A percentile compares a stretch with the other conserved stretches of the same genome.
These are phyloP conservation scores for Phylloporus scabripes DNA, from an alignment of 768 basidiomycete species.

Conservation along the genomic window DNA sequence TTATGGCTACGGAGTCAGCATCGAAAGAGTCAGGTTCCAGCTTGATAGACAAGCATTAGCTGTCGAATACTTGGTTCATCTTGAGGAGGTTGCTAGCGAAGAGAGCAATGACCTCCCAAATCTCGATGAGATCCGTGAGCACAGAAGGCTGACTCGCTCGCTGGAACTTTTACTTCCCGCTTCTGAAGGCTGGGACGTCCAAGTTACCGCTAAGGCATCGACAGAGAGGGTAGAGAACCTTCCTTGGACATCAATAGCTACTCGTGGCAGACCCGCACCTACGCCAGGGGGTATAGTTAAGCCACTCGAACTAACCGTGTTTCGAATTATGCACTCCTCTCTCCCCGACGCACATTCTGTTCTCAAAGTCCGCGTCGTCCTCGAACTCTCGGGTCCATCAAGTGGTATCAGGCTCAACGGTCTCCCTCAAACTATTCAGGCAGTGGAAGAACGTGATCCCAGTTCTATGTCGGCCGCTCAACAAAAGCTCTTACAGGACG, in stretches of 20 bases:
- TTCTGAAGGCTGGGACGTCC: constrained; percentile 82
- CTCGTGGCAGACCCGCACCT: constrained; percentile 36
- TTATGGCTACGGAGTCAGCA: constrained; percentile 76
- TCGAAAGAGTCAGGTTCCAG: constrained; percentile 77
- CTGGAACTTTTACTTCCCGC: constrained; percentile 79
- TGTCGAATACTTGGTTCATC: constrained; percentile 79
- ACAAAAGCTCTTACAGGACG: constrained; percentile 61
- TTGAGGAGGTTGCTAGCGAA: constrained; percentile 43
- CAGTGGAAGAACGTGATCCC: constrained; percentile 63
- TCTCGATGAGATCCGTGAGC: constrained; percentile 67
- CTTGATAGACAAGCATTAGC: constrained; percentile 77
- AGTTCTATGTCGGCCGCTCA: constrained; percentile 38
- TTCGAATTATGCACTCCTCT: constrained; percentile 68
- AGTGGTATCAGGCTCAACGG: constrained; percentile 86
- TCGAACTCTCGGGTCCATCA: constrained; percentile 76
- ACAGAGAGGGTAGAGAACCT: constrained; percentile 65
- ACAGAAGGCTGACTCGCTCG: constrained; percentile 63
- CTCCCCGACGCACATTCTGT: constrained; percentile 71
- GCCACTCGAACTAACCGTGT: constrained; percentile 46
- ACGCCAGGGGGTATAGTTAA: constrained; percentile 29
- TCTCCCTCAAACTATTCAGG: constrained; percentile 60
- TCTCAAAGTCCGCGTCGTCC: constrained; percentile 70
- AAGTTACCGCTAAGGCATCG: constrained; percentile 67
- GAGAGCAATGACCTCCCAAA: constrained; percentile 32
- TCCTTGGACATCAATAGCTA: constrained; percentile 66